A percentile compares a stretch with the other conserved stretches of the same genome.
Conservation (phyloP, 306 rosid species). For the Castanea mollissima region DNA sequence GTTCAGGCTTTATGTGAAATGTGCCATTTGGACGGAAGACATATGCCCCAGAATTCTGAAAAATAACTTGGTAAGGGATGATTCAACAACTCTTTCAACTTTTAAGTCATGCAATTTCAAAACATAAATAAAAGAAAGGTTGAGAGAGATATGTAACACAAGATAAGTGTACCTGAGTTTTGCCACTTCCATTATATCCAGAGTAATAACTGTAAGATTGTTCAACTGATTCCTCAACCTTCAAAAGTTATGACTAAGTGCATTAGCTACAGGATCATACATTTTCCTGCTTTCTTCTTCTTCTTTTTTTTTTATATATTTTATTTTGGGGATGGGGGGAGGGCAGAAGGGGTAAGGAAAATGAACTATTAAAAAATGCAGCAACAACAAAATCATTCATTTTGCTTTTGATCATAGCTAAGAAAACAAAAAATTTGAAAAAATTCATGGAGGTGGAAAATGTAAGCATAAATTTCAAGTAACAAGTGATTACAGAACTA, state of each 20-base stretch:
- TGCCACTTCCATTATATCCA: conserved; percentile 44
- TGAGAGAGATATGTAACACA: neutral
- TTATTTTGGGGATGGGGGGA: neutral
- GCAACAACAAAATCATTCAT: neutral
- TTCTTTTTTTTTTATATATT: neutral
- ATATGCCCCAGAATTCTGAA: conserved; percentile 53
- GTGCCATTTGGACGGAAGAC: conserved; percentile 62
- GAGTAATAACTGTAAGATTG: conserved; percentile 47
- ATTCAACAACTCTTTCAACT: neutral
- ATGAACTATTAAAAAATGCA: neutral
- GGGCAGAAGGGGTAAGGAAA: neutral
- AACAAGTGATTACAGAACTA: neutral
- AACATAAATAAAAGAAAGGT: neutral
- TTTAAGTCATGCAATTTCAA: neutral
- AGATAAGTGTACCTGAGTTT: conserved; percentile 38
- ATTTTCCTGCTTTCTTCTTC: neutral
- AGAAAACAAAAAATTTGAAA: neutral
- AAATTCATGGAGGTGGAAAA: neutral
- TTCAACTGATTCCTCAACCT: conserved; percentile 44
- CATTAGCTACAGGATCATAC: conserved; percentile 2
- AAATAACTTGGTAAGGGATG: neutral
- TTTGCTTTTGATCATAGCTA: neutral
- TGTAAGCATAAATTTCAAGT: neutral
- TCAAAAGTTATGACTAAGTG: conserved; percentile 11
- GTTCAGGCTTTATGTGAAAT: conserved; percentile 34